Base-by-base conservation (phyloP, 1,139 yeast species). In the Suhomyces ambrosiae region DNA sequence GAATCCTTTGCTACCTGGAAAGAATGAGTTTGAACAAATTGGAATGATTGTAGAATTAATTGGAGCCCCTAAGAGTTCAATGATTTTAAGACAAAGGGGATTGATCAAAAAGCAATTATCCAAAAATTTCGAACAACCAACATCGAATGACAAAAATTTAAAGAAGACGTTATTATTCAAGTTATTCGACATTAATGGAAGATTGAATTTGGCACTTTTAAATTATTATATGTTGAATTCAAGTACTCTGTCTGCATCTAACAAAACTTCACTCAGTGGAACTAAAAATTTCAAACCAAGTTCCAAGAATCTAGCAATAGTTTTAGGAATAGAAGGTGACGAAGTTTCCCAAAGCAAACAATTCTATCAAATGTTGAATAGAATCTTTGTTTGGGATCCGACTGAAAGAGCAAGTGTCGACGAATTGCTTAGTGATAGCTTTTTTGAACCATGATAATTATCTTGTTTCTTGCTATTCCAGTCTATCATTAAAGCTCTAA, bases 361-460 rank as follows among this genome's bases (percentile, higher is more conserved):
- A 35, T 63, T 68, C 35, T 25, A 58, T 8, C 50, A 47, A 33
- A 66, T 76, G 45, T 56, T 71, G 46, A 57, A 56, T 40, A 66
- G 61, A 39, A 65, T 71, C 24, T 67, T 82, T 48, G 62, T 59
- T 23, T 82, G 87, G 86, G 76, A 79, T 43, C 82, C 86, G 0
- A 52, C 51, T 19, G 63, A 62, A 31, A 63, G 87, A 24, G 47
- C 66, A 18, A 53, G 63, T 10, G 75, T 80, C 0, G 50, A 53
- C 2, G 65, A 68, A 12, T 73, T 82, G 10, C 57, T 79, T 23
- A 47, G 56, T 7, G 78, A 76, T 5, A 38, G 34, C 2, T 44
- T 44, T 22, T 33, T 44, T 26, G 26, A 15, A 23, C 6, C n/a
- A n/a, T n/a, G n/a, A n/a, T n/a, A n/a, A n/a, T n/a, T n/a, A n/a